These are phyloP conservation scores for Filobasidium uniguttulatum DNA, from an alignment of 1,284 basidiomycete species.

Conservation along the genomic window DNA sequence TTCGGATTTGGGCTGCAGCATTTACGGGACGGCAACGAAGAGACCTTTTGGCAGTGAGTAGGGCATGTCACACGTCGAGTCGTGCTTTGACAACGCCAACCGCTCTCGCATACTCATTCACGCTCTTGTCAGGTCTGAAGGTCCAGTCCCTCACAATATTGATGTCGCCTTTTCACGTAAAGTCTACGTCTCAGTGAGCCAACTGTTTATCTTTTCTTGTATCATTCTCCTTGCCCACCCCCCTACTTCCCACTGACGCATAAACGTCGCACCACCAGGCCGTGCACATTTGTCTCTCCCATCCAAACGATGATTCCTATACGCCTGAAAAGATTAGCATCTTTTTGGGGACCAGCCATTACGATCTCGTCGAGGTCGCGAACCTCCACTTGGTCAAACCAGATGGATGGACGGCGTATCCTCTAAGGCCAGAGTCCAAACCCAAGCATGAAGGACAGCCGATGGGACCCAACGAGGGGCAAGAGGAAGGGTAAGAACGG, in stretches of 20 bases:
- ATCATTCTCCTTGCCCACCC: neutral
- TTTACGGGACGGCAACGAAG: constrained; percentile 70
- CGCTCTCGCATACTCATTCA: neutral
- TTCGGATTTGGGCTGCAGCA: constrained; percentile 92
- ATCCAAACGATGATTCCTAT: constrained; percentile 85
- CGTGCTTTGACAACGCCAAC: too few relatives aligned
- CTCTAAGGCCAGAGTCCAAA: constrained; percentile 42
- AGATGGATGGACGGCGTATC: constrained; percentile 87
- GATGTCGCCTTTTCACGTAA: constrained; percentile 86
- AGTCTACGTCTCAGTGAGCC: constrained; percentile 66
- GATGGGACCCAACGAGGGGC: constrained; percentile 19
- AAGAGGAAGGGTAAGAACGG: constrained; percentile 8
- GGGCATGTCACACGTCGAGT: too few relatives aligned
- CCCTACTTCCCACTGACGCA: neutral
- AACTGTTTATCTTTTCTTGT: too few relatives aligned
- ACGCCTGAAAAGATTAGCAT: constrained; percentile 84
- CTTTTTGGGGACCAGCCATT: constrained; percentile 77
- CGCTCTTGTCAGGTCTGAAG: constrained; percentile 60
- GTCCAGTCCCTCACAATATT: constrained; percentile 91
- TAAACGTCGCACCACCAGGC: constrained; percentile 45
- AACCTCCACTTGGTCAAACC: constrained; percentile 73
- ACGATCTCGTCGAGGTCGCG: constrained; percentile 85
- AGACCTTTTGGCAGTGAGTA: constrained; percentile 95
- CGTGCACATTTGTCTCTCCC: constrained; percentile 78
- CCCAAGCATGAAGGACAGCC: constrained; percentile 59